Evolutionary conservation across 805 yeast species (phyloP).

Genomic region (Lachancea meyersii): DNA sequence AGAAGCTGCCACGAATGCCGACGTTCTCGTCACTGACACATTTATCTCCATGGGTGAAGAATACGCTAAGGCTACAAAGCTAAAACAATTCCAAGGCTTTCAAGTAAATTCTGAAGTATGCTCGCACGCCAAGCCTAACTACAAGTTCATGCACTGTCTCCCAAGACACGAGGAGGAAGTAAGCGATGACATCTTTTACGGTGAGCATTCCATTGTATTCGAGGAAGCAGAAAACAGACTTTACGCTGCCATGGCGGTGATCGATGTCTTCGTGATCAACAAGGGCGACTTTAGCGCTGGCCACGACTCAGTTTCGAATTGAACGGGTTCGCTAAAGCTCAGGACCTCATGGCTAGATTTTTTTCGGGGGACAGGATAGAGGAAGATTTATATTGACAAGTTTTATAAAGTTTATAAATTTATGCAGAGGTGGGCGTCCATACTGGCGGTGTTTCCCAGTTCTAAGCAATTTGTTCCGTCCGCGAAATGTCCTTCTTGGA

Average conservation of each 20-base stretch:
- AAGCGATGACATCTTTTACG: slow-evolving; percentile 84
- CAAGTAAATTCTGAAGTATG: slow-evolving; percentile 71
- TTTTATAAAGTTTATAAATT: slow-evolving; percentile 11
- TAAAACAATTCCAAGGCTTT: slow-evolving; percentile 79
- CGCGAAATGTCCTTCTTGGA: slow-evolving; percentile 4
- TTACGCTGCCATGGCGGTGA: slow-evolving; percentile 91
- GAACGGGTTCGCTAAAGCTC: too few species aligned
- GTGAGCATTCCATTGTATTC: slow-evolving; percentile 78
- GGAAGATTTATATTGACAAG: not conserved
- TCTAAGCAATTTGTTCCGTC: slow-evolving; percentile 11
- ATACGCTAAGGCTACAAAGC: slow-evolving; percentile 59
- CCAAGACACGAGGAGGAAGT: slow-evolving; percentile 97
- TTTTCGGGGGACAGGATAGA: not conserved
- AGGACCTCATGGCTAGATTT: too few species aligned
- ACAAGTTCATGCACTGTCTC: slow-evolving; percentile 96
- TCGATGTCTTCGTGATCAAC: slow-evolving; percentile 83
- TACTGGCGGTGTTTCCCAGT: slow-evolving; percentile 10
- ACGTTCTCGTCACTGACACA: slow-evolving; percentile 89
- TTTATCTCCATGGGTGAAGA: slow-evolving; percentile 99
- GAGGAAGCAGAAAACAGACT: slow-evolving; percentile 94
- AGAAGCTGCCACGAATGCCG: slow-evolving; percentile 66
- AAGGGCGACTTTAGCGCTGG: slow-evolving; percentile 51
- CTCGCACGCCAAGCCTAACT: slow-evolving; percentile 52
- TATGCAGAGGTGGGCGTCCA: slow-evolving; percentile 18
- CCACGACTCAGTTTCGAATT: slow-evolving; percentile 3